Conservation (phyloP, 352 stramenopile genomes). For the Phytophthora podocarpi region DNA sequence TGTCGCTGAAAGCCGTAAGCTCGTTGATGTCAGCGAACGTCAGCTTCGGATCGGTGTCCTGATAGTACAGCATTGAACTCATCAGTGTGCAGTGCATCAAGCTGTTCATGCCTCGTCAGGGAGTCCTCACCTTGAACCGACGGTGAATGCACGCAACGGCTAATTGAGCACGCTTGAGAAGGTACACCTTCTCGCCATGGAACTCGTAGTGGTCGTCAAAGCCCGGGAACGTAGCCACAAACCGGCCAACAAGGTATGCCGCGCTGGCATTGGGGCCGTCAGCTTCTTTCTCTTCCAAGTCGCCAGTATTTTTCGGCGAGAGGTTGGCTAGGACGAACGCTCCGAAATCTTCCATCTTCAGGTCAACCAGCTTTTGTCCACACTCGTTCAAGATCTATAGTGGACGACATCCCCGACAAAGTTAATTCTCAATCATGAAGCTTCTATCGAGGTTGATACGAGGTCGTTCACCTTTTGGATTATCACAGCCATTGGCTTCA, state of each 20-base stretch:
- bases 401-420: not conserved
- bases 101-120: not conserved
- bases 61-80: not conserved
- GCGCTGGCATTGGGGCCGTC: conserved; percentile 39
- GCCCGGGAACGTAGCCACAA: conserved; percentile 65
- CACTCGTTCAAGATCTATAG: conserved; percentile 62
- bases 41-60: conserved; percentile 57
- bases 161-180: conserved; percentile 81
- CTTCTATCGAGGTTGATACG: not conserved
- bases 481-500: conserved; percentile 72
- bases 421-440: not conserved
- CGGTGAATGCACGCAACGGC: conserved; percentile 55
- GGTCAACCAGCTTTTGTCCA: conserved; percentile 60
- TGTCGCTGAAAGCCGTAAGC: conserved; percentile 73
- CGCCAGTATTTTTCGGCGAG: conserved; percentile 6
- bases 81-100: not conserved
- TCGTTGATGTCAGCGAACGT: conserved; percentile 66
- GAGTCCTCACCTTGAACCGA: conserved; percentile 59
- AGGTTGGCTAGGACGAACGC: conserved; percentile 75
- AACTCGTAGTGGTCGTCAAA: conserved; percentile 73
- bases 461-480: conserved; percentile 36
- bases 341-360: conserved; percentile 66
- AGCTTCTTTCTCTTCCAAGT: conserved; percentile 27
- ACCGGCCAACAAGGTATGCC: conserved; percentile 51
- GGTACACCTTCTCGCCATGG: conserved; percentile 52